Percentiles rank a stretch among this genome's conserved stretches.
phyloP scores from a whole-genome alignment of 2,329 filamentous ascomycete genomes.

The Cyanodermella asteris region DNA sequence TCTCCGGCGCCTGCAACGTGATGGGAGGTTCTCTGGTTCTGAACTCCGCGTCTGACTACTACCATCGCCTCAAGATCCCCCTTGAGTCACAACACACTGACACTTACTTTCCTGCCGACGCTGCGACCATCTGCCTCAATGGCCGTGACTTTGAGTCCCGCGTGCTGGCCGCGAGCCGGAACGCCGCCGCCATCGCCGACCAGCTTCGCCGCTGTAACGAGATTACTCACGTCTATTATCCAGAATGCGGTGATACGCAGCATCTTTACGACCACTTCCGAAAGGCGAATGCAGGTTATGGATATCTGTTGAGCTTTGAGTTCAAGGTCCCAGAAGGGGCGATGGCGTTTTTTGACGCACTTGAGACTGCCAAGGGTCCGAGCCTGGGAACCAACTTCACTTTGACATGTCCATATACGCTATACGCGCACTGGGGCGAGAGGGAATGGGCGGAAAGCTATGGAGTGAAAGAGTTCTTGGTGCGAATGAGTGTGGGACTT shows the following conservation, averaged over 20 bases:
- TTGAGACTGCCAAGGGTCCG: slow-evolving; percentile 81
- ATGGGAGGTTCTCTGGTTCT: slow-evolving; percentile 5
- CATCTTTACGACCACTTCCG: slow-evolving; percentile 59
- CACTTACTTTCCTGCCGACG: no score
- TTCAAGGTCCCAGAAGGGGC: slow-evolving; percentile 52
- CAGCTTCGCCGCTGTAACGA: no score
- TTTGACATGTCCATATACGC: slow-evolving; percentile 58
- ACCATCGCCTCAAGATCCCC: no score
- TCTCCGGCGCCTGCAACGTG: slow-evolving; percentile 7
- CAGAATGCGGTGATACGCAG: slow-evolving; percentile 50
- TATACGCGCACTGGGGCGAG: slow-evolving; percentile 80
- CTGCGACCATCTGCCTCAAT: no score
- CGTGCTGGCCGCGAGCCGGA: no score
- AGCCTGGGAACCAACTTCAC: slow-evolving; percentile 96
- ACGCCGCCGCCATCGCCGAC: no score
- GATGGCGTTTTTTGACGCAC: slow-evolving; percentile 59
- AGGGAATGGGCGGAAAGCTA: slow-evolving; percentile 45
- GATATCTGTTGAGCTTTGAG: slow-evolving; percentile 66
- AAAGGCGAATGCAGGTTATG: slow-evolving; percentile 59
- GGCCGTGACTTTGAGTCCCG: no score
- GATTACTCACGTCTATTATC: slow-evolving; percentile 77
- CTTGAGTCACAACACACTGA: no score
- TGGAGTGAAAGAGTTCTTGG: slow-evolving; percentile 57
- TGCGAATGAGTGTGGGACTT: slow-evolving; percentile 74
- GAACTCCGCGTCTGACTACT: no score